Conservation (phyloP, 83 land plant species). For the Thuja plicata region DNA sequence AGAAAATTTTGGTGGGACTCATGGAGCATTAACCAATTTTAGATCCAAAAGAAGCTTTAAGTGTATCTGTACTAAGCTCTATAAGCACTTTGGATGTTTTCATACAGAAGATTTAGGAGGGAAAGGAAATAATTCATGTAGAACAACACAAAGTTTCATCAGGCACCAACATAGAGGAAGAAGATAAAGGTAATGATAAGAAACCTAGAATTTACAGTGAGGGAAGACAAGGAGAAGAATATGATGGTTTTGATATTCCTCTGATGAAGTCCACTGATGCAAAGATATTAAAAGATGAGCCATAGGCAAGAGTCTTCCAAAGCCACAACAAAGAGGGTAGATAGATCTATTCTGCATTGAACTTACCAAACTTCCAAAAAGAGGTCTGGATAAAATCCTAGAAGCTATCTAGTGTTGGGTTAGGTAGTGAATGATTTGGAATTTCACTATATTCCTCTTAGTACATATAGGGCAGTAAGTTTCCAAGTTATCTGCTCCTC, state of each 20-base stretch:
- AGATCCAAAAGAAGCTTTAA: background rate
- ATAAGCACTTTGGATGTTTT: background rate
- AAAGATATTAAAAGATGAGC: too few species aligned
- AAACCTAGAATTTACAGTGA: background rate
- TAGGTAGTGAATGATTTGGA: too few species aligned
- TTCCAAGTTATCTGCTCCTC: too few species aligned
- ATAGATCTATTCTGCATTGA: too few species aligned
- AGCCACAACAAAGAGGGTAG: too few species aligned
- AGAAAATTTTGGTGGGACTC: background rate
- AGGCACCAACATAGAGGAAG: background rate
- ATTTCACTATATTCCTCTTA: too few species aligned
- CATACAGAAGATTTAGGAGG: background rate
- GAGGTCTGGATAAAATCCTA: too few species aligned
- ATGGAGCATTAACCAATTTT: background rate
- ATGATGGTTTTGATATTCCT: background rate
- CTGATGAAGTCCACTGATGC: too few species aligned
- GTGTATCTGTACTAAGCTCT: background rate
- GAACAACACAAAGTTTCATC: background rate
- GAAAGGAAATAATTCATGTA: background rate
- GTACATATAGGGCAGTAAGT: too few species aligned
- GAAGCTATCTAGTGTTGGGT: too few species aligned
- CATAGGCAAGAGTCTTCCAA: too few species aligned
- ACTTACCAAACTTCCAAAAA: too few species aligned
- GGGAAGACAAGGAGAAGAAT: background rate
- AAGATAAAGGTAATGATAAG: background rate